phyloP scores from a whole-genome alignment of 2,329 filamentous ascomycete genomes.

The Tolypocladium inflatum region DNA sequence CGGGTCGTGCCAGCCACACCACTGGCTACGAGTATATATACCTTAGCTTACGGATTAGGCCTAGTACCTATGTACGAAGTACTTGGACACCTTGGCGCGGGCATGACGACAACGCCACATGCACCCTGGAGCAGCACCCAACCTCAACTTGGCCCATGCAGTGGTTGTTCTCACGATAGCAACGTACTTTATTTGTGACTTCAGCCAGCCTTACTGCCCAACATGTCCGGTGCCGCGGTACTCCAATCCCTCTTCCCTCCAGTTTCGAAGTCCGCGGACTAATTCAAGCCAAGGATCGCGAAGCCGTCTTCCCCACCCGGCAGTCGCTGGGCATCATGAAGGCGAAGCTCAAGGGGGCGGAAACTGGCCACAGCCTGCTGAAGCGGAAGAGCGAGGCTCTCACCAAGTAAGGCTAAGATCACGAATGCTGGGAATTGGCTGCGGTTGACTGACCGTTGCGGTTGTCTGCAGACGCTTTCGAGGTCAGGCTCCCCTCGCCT shows the following conservation, averaged over 20 bases:
- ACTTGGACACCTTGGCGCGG: background rate
- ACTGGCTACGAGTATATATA: too few species aligned
- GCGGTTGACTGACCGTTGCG: constrained; percentile 2
- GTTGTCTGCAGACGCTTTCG: constrained; percentile 63
- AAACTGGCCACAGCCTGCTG: constrained; percentile 84
- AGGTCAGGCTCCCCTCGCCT: constrained; percentile 40
- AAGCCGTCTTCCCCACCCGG: constrained; percentile 94
- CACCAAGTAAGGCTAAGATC: constrained; percentile 63
- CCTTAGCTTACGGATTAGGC: too few species aligned
- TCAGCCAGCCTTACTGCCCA: constrained; percentile 1
- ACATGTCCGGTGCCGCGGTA: constrained; percentile 24
- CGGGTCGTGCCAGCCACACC: background rate
- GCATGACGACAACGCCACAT: background rate
- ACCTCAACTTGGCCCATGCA: background rate
- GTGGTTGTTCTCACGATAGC: background rate
- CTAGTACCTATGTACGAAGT: too few species aligned
- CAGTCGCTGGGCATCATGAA: constrained; percentile 98
- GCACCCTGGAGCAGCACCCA: background rate
- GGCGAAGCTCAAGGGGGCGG: constrained; percentile 88
- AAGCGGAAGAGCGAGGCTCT: constrained; percentile 98
- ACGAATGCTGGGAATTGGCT: constrained; percentile 13
- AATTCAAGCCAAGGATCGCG: constrained; percentile 58
- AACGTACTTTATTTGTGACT: background rate
- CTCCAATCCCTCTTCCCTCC: background rate
- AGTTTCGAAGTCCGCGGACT: background rate